phyloP scores from a whole-genome alignment of 192 early-diverging fungal genomes.

The Linnemannia schmuckeri region DNA sequence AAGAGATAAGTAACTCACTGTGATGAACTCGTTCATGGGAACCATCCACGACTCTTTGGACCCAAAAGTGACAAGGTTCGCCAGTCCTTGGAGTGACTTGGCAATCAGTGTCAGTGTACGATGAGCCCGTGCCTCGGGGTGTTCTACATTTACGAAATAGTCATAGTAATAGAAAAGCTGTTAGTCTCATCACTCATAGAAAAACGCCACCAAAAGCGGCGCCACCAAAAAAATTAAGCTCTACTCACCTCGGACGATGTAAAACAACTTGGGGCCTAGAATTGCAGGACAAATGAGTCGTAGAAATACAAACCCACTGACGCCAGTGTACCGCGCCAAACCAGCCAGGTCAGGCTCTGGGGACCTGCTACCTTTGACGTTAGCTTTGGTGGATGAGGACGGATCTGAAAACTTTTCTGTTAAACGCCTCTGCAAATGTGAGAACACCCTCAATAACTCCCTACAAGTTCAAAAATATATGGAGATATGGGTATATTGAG shows the following conservation, averaged over 20 bases:
- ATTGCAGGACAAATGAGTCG: constrained; percentile 81
- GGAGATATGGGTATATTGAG: neutral
- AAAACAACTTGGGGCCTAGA: constrained; percentile 76
- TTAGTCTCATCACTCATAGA: neutral
- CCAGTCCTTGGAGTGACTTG: constrained; percentile 78
- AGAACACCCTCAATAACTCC: constrained; percentile 63
- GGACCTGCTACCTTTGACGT: constrained; percentile 52
- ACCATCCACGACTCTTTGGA: constrained; percentile 78
- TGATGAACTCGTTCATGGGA: constrained; percentile 73
- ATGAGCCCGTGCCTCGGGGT: constrained; percentile 66
- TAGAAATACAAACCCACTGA: constrained; percentile 80
- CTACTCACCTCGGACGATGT: constrained; percentile 66
- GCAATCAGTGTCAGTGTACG: constrained; percentile 79
- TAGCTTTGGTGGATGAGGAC: neutral
- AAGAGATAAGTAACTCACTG: constrained; percentile 33
- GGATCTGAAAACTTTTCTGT: constrained; percentile 57
- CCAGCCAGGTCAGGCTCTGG: constrained; percentile 45
- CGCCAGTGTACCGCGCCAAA: constrained; percentile 27
- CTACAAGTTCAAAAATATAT: constrained; percentile 15
- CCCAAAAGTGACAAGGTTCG: constrained; percentile 75
- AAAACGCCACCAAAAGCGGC: neutral
- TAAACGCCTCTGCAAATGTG: constrained; percentile 57
- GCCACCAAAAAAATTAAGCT: neutral
- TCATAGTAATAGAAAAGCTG: neutral
- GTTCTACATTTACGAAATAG: constrained; percentile 35